phyloP scores from a whole-genome alignment of 2,329 filamentous ascomycete species.

The Metarhizium robertsii region DNA sequence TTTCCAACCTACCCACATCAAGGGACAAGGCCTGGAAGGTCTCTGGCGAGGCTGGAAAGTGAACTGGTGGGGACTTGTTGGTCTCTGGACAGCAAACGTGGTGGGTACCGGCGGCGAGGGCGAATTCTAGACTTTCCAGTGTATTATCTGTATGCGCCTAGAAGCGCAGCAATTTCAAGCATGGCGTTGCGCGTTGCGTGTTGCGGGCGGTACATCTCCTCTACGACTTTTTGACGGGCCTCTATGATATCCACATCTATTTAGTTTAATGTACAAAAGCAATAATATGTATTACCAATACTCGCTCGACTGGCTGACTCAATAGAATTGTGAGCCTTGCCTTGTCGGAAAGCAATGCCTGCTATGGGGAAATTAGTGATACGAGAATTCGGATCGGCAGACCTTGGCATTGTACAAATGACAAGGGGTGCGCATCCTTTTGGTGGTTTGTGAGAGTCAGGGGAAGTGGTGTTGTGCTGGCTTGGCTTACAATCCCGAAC shows the following conservation, averaged over 20 bases:
- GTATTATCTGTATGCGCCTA: conserved; percentile 5
- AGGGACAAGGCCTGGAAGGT: conserved; percentile 59
- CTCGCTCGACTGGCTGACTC: not conserved
- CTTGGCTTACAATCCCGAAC: not conserved
- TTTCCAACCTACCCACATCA: conserved; percentile 30
- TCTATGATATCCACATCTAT: conserved; percentile 28
- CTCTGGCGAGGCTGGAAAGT: conserved; percentile 69
- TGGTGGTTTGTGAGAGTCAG: not conserved
- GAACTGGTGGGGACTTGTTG: conserved; percentile 67
- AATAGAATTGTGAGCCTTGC: not conserved
- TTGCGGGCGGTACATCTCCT: conserved; percentile 4
- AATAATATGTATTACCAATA: not conserved
- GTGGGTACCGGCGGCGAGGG: conserved; percentile 53
- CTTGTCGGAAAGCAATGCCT: not conserved
- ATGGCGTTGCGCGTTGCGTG: conserved; percentile 4
- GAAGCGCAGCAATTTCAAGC: not conserved
- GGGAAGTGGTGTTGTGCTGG: not conserved
- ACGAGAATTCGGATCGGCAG: not conserved
- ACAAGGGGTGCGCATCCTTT: not conserved
- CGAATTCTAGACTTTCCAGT: conserved; percentile 36
- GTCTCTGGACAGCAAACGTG: conserved; percentile 62
- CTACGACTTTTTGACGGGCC: conserved; percentile 1
- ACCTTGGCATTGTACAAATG: not conserved
- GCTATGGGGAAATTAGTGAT: not conserved
- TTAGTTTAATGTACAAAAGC: conserved; percentile 1